phyloP scores from a whole-genome alignment of 83 land plant genomes.

The Thuja plicata region DNA sequence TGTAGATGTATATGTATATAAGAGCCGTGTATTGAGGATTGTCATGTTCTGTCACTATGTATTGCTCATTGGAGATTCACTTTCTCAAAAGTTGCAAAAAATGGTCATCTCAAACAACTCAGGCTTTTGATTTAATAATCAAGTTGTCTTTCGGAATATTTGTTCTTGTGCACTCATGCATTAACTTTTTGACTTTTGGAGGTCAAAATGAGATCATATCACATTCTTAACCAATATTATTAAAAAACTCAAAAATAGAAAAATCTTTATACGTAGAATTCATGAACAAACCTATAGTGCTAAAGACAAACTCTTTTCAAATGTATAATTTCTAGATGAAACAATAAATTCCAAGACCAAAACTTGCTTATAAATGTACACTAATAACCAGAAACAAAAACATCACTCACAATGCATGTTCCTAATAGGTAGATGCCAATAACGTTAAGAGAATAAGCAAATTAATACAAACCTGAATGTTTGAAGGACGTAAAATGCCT shows the following conservation, averaged over 20 bases:
- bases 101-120: not conserved
- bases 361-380: not conserved
- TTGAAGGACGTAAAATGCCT: constrained; percentile 65
- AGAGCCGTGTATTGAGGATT: not conserved
- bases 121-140: not conserved
- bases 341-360: not conserved
- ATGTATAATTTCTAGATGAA: not conserved
- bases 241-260: not conserved
- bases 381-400: not conserved
- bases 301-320: not conserved
- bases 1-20: no score
- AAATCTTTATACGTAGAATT: not conserved
- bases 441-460: not conserved
- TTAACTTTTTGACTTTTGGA: not conserved
- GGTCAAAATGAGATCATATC: not conserved
- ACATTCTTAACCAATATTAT: not conserved
- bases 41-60: not conserved
- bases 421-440: not conserved
- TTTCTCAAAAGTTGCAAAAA: not conserved
- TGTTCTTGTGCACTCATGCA: not conserved
- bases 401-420: not conserved
- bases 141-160: not conserved
- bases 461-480: constrained; percentile 70
- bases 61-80: not conserved
- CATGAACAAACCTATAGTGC: not conserved